Evolutionary conservation across 805 yeast species (phyloP), one percentile per base, ranked within the genome.

Genomic region (Priceomyces haplophilus): DNA sequence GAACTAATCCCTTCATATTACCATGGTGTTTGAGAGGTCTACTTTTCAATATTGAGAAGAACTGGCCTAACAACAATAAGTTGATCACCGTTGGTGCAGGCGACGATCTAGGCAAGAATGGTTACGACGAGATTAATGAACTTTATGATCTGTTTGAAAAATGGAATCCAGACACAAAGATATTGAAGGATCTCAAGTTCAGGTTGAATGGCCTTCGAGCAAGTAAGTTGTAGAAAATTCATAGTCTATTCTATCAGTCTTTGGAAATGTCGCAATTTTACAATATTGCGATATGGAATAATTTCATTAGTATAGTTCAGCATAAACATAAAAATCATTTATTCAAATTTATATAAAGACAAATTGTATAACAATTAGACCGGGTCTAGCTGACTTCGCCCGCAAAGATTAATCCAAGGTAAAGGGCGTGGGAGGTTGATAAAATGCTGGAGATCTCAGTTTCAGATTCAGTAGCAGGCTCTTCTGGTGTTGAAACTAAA

Each of bases 21-120:
- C 98, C 98, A 1, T 91, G 97, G 97, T 85, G 95, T 54, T 78
- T 89, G 66, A 68, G 96, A 34, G 96, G 97, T 0, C 66, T 91
- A 34, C 63, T 89, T 23, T 82, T 79, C 49, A 95, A 69, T 50
- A 75, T 83, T 0, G 76, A 73, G 44, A 71, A 61, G 47, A 75
- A 69, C 48, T 65, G 73, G 63, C 69, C 76, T 16, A 61, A 61
- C 38, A 81, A 81, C 10, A 67, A 69, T 41, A 63, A 62, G 34
- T 58, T 54, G 49, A 41, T 56, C 41, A 35, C 63, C 50, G 57
- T 58, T 52, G 54, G 52, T 50, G 69, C 43, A 49, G 72, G 55
- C 53, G 62, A 50, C 21, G 65, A 61, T 12, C 17, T 58, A 54
- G 48, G 61, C 17, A 53, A 58, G 41, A 61, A 62, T 30, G 77